Evolutionary conservation across 2,329 filamentous ascomycete genomes (phyloP).

Genomic region (Beauveria medogensis): DNA sequence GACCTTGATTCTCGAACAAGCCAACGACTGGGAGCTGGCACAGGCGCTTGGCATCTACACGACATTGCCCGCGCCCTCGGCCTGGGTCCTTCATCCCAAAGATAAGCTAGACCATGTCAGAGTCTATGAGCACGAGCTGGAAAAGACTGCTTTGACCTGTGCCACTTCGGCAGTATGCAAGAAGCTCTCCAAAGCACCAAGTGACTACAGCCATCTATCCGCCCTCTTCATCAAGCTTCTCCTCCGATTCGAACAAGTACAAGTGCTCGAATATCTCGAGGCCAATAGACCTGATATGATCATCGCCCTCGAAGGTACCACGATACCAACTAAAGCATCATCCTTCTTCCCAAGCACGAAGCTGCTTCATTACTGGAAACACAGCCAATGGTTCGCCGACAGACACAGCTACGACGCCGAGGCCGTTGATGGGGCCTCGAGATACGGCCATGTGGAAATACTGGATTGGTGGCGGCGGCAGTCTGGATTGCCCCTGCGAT

Average conservation of each 20-base stretch:
- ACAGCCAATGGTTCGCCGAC: conserved; percentile 71
- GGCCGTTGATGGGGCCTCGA: conserved; percentile 79
- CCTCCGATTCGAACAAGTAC: conserved; percentile 80
- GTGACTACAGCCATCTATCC: conserved; percentile 63
- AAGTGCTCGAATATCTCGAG: conserved; percentile 63
- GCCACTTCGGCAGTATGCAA: conserved; percentile 63
- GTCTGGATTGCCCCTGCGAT: conserved; percentile 67
- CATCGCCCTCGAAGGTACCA: conserved; percentile 76
- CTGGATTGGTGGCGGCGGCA: conserved; percentile 89
- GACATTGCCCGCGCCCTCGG: conserved; percentile 60
- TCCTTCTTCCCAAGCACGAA: conserved; percentile 76
- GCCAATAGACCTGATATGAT: conserved; percentile 63
- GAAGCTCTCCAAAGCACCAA: conserved; percentile 62
- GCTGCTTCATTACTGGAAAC: conserved; percentile 86
- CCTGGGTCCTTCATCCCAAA: conserved; percentile 59
- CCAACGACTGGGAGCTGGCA: conserved; percentile 78
- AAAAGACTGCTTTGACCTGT: conserved; percentile 74
- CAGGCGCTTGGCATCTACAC: conserved; percentile 6
- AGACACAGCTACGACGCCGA: conserved; percentile 75
- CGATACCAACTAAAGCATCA: conserved; percentile 81
- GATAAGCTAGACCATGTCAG: conserved; percentile 57
- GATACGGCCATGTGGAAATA: conserved; percentile 74
- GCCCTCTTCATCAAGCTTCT: conserved; percentile 79
- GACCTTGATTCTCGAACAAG: conserved; percentile 77
- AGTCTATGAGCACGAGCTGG: conserved; percentile 68